Conservation (phyloP, 2,329 filamentous ascomycete genomes). For the Talaromyces islandicus region DNA sequence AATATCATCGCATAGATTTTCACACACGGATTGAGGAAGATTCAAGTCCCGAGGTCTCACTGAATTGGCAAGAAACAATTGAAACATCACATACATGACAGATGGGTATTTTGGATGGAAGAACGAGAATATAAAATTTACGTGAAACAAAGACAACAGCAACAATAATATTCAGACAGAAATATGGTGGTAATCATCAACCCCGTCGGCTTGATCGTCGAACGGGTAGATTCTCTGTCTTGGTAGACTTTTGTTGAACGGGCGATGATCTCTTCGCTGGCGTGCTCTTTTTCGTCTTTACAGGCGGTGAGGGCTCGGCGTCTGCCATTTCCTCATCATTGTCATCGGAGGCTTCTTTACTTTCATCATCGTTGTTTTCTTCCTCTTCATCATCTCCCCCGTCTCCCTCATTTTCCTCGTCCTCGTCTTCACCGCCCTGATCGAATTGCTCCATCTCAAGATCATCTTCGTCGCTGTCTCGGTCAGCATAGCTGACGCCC, state of each 20-base stretch:
- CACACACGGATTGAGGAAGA: background rate
- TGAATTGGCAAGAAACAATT: background rate
- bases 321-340: conserved; percentile 10
- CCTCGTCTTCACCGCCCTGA: conserved; percentile 20
- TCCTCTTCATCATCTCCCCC: conserved; percentile 8
- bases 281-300: background rate
- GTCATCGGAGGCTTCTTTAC: conserved; percentile 1
- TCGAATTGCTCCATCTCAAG: conserved; percentile 36
- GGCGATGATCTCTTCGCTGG: conserved; percentile 1
- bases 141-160: background rate
- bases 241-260: conserved; percentile 1
- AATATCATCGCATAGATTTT: background rate
- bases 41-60: background rate
- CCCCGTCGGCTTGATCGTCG: conserved; percentile 10
- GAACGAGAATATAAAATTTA: background rate
- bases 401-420: conserved; percentile 26
- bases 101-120: conserved; percentile 3
- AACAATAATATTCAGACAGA: background rate
- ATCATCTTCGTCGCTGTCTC: conserved; percentile 40
- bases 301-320: background rate
- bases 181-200: background rate
- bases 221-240: conserved; percentile 8
- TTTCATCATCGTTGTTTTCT: conserved; percentile 2
- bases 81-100: background rate
- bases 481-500: conserved; percentile 39